Conservation (phyloP, 192 early-diverging fungal species). For the Jimgerdemannia flammicorona region DNA sequence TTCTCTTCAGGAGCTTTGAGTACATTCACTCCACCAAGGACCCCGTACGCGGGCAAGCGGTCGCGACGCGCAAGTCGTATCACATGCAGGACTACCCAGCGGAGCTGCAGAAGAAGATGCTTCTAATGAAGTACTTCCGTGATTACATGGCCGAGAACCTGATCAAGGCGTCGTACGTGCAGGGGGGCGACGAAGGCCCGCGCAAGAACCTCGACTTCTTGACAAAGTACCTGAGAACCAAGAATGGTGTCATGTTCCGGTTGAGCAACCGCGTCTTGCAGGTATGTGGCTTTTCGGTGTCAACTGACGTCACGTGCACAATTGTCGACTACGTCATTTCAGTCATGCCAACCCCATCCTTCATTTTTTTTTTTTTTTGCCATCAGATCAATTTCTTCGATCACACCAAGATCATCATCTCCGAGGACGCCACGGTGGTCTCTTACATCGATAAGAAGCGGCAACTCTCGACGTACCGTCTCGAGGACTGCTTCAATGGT, state of each 20-base stretch:
- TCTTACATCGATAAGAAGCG: not conserved
- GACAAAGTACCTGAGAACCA: constrained; percentile 64
- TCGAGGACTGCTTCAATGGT: not conserved
- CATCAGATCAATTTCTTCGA: constrained; percentile 6
- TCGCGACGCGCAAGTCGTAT: constrained; percentile 12
- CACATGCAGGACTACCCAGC: constrained; percentile 40
- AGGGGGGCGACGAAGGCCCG: not conserved
- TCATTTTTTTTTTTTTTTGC: not conserved
- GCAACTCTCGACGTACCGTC: not conserved
- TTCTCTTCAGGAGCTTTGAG: constrained; percentile 10
- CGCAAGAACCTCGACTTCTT: constrained; percentile 42
- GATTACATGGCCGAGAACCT: constrained; percentile 61
- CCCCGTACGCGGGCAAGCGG: not conserved
- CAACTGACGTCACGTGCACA: not conserved
- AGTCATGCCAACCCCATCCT: not conserved
- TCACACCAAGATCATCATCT: not conserved
- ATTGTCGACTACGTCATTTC: not conserved
- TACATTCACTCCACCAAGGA: constrained; percentile 24
- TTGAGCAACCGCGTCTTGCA: constrained; percentile 66
- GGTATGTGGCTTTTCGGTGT: constrained; percentile 28
- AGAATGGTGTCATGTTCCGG: constrained; percentile 61
- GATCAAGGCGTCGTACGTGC: constrained; percentile 18
- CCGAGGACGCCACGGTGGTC: not conserved
- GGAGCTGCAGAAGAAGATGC: constrained; percentile 58
- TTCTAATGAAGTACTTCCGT: constrained; percentile 51